Evolutionary conservation across 176 grass and related monocot species (phyloP).

Genomic region (Poa pratensis): DNA sequence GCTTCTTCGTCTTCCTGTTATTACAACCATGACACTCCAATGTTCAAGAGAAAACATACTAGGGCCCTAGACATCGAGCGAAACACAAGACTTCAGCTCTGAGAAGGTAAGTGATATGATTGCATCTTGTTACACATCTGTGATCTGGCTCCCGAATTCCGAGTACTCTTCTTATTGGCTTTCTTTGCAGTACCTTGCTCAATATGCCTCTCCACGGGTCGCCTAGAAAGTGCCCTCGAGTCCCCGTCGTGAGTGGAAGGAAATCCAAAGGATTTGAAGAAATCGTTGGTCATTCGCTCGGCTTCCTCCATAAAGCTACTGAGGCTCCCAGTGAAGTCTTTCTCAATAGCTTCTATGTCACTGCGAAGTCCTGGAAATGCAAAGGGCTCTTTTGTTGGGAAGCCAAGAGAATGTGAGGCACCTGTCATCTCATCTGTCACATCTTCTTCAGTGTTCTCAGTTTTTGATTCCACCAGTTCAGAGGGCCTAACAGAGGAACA

Average conservation of each 20-base stretch:
- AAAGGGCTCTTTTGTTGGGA: constrained; percentile 53
- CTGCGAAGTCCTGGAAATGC: constrained; percentile 63
- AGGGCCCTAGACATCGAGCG: background rate
- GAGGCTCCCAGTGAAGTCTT: constrained; percentile 53
- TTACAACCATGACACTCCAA: background rate
- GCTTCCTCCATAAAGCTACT: constrained; percentile 61
- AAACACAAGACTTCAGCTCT: constrained; percentile 17
- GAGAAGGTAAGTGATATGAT: background rate
- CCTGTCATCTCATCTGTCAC: constrained; percentile 61
- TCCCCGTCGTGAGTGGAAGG: constrained; percentile 26
- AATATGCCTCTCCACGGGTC: constrained; percentile 38
- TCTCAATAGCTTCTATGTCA: constrained; percentile 79
- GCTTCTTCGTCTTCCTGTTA: background rate
- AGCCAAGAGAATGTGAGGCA: constrained; percentile 38
- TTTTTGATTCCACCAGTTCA: constrained; percentile 81
- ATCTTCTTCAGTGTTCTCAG: constrained; percentile 84
- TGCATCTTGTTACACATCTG: constrained; percentile 61
- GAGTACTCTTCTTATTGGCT: constrained; percentile 48
- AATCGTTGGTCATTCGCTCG: constrained; percentile 58
- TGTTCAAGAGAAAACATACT: constrained; percentile 10
- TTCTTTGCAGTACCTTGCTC: constrained; percentile 34
- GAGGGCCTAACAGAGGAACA: constrained; percentile 54
- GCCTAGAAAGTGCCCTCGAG: constrained; percentile 28
- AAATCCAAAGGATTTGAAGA: constrained; percentile 60
- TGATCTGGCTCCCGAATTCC: constrained; percentile 65